Evolutionary conservation across 1,139 yeast genomes (phyloP).

Genomic region (Taphrina communis): DNA sequence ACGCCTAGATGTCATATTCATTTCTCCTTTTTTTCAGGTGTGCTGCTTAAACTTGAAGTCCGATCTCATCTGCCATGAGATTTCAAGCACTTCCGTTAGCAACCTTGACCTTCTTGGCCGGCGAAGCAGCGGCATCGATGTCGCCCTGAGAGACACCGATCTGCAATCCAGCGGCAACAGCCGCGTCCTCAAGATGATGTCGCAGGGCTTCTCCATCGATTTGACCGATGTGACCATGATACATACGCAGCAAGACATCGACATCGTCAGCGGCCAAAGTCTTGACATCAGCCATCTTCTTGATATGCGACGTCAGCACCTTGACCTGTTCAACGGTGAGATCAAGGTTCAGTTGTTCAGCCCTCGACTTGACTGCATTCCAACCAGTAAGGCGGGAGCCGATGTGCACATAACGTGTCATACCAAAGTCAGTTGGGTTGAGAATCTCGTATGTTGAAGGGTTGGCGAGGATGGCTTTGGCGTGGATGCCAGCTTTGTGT

Average conservation of each 20-base stretch:
- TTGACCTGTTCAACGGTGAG: constrained; percentile 92
- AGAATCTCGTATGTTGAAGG: constrained; percentile 97
- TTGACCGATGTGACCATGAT: constrained; percentile 63
- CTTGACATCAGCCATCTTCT: constrained; percentile 92
- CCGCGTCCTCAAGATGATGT: constrained; percentile 36
- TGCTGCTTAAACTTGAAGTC: background rate
- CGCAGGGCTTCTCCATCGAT: constrained; percentile 38
- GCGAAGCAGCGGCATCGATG: constrained; percentile 31
- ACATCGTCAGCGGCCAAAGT: constrained; percentile 95
- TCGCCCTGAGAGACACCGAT: constrained; percentile 31
- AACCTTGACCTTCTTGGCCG: constrained; percentile 36
- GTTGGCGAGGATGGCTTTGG: constrained; percentile 97
- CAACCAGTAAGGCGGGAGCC: constrained; percentile 98
- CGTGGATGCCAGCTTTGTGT: constrained; percentile 99
- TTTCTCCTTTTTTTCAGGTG: constrained; percentile 4
- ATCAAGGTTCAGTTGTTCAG: constrained; percentile 90
- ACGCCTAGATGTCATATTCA: constrained; percentile 16
- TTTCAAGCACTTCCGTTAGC: constrained; percentile 11
- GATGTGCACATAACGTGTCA: constrained; percentile 89
- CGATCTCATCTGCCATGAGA: background rate
- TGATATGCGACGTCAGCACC: constrained; percentile 92
- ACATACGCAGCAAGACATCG: constrained; percentile 93
- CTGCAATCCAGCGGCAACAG: constrained; percentile 36
- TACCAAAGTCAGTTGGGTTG: constrained; percentile 93
- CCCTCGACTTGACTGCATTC: constrained; percentile 98